Evolutionary conservation across 2,329 filamentous ascomycete species (phyloP), one percentile per base, ranked within the genome.

Genomic region (Cordyceps farinosa): DNA sequence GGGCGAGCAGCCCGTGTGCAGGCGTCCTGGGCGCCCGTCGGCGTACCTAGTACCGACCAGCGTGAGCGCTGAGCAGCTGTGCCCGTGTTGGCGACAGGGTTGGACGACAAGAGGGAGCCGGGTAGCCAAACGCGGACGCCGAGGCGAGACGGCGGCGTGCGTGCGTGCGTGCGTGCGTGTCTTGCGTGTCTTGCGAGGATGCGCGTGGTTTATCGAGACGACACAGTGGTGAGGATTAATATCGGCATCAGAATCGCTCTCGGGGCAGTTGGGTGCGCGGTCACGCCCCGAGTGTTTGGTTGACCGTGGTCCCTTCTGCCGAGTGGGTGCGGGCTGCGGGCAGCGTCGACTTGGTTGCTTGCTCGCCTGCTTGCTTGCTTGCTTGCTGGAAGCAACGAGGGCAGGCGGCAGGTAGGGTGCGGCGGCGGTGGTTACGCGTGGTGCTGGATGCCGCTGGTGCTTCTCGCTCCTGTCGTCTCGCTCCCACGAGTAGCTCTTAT

Each of bases 1-100:
- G 50, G 42, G 29, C 38, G 42, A 30, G 34, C 17, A 30, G 52
- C 52, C 52, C 38, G 52, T 42, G 7, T 17, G 27, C 36, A 55
- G 32, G n/a, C 42, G 55, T 47, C 29, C 38, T 2, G 42, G 55
- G 34, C 13, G 44, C 42, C 42, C 55, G 55, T 58, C 44, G 40
- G 44, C 55, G 55, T 48, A 48, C 30, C 55, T n/a, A 48, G 55
- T 48, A 48, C 30, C 55, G 32, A 48, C 30, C 30, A 48, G 55
- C 55, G 55, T 32, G 42, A 30, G 42, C 42, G 45, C 6, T 38
- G 6, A 10, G 36, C 36, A 38, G 11, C 34, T 38, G 34, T 8
- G 34, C 34, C 9, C 34, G 38, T 45, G 45, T 56, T 45, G 54
- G 54, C 54, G 54, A 57, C 54, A 57, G 54, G 53, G 54, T 57